A percentile compares a stretch with the other conserved stretches of the same genome.
Evolutionary conservation across 208 protist species (phyloP).

Genomic region (Trypanosoma boissoni): DNA sequence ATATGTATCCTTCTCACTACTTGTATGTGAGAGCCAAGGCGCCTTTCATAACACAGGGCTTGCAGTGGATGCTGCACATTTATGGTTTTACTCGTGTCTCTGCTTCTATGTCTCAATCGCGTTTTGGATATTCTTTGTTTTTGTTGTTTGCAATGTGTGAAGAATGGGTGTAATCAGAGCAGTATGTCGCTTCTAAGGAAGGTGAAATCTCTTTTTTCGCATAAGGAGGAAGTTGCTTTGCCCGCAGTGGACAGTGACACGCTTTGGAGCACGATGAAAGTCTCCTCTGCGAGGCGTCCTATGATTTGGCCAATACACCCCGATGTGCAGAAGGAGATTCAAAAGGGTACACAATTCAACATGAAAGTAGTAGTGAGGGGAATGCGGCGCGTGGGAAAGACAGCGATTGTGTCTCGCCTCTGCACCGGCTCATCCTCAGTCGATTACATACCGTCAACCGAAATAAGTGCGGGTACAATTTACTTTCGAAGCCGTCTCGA

Average conservation of each 20-base stretch:
- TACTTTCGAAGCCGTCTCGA: constrained; percentile 10
- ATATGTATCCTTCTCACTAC: too few relatives aligned
- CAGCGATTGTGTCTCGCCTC: constrained; percentile 59
- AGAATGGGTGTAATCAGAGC: background rate
- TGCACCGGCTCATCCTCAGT: constrained; percentile 36
- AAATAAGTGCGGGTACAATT: constrained; percentile 63
- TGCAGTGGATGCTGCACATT: too few relatives aligned
- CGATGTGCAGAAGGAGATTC: constrained; percentile 56
- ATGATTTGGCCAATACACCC: constrained; percentile 59
- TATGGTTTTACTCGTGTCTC: too few relatives aligned
- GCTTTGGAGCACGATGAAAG: background rate
- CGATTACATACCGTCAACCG: constrained; percentile 53
- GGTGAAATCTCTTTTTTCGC: constrained; percentile 11
- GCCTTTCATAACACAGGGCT: too few relatives aligned
- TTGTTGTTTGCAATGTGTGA: too few relatives aligned
- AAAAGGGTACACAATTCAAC: constrained; percentile 67
- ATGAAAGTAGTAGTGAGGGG: constrained; percentile 83
- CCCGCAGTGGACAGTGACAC: background rate
- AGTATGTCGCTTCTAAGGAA: constrained; percentile 22
- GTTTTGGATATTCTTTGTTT: too few relatives aligned
- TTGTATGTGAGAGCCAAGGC: too few relatives aligned
- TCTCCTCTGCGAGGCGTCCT: constrained; percentile 17
- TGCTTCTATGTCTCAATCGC: too few relatives aligned
- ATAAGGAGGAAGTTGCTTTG: background rate
- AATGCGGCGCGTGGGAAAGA: constrained; percentile 63